These are phyloP conservation scores for Ogataea populi-albae DNA, from an alignment of 805 yeast species.

Conservation along the genomic window DNA sequence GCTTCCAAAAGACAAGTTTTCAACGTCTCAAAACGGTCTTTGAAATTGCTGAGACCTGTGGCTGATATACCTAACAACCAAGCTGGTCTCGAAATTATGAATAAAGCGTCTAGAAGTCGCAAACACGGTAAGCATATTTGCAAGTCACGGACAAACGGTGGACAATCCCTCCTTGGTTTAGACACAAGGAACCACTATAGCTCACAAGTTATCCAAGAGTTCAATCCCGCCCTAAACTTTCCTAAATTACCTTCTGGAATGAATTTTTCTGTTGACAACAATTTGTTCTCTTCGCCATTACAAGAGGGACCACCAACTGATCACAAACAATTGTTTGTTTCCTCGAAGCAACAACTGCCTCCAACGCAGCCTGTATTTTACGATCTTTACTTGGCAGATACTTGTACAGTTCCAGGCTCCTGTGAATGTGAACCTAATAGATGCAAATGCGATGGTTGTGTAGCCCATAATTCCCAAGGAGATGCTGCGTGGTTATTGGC, in stretches of 20 bases:
- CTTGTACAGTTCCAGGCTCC: conserved; percentile 35
- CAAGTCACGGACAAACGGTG: conserved; percentile 7
- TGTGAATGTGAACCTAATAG: conserved; percentile 32
- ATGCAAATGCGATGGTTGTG: conserved; percentile 33
- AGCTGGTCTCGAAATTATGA: conserved; percentile 31
- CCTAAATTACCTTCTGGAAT: too few species aligned
- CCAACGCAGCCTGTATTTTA: conserved; percentile 15
- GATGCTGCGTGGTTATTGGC: background rate
- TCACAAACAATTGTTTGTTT: too few species aligned
- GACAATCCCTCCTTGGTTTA: too few species aligned
- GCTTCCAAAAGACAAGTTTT: conserved; percentile 36
- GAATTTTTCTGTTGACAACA: too few species aligned
- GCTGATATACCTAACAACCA: conserved; percentile 31
- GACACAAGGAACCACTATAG: too few species aligned
- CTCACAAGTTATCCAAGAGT: too few species aligned
- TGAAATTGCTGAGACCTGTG: conserved; percentile 34
- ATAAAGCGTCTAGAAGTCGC: conserved; percentile 18
- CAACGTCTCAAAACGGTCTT: conserved; percentile 34
- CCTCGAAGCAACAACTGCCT: too few species aligned
- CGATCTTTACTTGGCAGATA: conserved; percentile 32
- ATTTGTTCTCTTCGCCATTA: too few species aligned
- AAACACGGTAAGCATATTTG: conserved; percentile 20
- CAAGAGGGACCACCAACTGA: too few species aligned
- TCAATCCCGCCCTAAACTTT: too few species aligned
- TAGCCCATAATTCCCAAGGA: conserved; percentile 23